These are phyloP conservation scores for Eutypa lata DNA, from an alignment of 2,329 filamentous ascomycete species.

Conservation along the genomic window DNA sequence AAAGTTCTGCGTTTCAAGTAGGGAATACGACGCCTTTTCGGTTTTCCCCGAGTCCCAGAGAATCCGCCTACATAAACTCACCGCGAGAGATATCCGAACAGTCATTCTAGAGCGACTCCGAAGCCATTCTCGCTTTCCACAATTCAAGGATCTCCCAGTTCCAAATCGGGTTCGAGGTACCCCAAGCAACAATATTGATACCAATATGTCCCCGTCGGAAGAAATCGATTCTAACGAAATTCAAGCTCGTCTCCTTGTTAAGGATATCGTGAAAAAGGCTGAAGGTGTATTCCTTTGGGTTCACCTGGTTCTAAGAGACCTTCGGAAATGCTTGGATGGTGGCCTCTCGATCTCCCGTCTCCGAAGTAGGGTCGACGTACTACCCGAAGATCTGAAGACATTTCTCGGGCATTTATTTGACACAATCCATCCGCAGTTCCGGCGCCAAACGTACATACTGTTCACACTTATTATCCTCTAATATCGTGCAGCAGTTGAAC, in stretches of 20 bases:
- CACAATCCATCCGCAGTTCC: not conserved
- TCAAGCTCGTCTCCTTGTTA: not conserved
- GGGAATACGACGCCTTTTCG: not conserved
- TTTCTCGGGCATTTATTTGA: conserved; percentile 4
- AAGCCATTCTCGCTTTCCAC: not conserved
- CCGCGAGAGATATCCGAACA: not conserved
- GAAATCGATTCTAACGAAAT: not conserved
- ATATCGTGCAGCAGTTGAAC: too few species aligned
- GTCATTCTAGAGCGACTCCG: not conserved
- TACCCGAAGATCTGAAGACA: not conserved
- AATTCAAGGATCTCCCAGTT: not conserved
- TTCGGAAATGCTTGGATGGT: conserved; percentile 2
- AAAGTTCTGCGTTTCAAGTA: not conserved
- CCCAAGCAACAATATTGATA: too few species aligned
- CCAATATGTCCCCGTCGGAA: too few species aligned
- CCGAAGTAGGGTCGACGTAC: not conserved
- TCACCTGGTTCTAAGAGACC: not conserved
- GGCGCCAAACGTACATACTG: conserved; percentile 4
- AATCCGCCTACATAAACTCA: not conserved
- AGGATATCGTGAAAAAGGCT: not conserved
- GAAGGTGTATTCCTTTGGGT: conserved; percentile 9
- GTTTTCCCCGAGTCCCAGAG: not conserved
- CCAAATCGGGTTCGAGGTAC: too few species aligned
- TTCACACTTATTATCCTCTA: not conserved
- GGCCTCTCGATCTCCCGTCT: not conserved